These are phyloP conservation scores for Daldinia sp. DNA, from an alignment of 2,329 filamentous ascomycete species.

Conservation along the genomic window DNA sequence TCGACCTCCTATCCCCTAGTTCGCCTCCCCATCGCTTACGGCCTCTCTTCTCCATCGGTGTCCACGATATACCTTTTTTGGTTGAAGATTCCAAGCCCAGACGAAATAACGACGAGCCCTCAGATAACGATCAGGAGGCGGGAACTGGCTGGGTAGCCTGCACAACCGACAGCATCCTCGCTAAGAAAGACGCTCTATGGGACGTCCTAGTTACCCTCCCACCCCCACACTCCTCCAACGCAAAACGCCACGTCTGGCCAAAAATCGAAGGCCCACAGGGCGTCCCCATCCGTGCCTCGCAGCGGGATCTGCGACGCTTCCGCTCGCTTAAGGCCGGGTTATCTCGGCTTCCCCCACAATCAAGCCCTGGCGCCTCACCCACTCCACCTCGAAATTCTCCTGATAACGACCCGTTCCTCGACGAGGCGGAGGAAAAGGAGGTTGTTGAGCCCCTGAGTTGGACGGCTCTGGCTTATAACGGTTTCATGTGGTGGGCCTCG, in stretches of 20 bases:
- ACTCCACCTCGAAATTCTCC: constrained; percentile 30
- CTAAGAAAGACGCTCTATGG: constrained; percentile 85
- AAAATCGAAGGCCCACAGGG: constrained; percentile 73
- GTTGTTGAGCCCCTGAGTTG: constrained; percentile 71
- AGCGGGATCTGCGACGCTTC: constrained; percentile 87
- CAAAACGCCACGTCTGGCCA: constrained; percentile 74
- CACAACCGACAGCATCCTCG: constrained; percentile 92
- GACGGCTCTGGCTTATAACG: constrained; percentile 79
- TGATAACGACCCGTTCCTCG: constrained; percentile 33
- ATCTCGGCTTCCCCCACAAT: constrained; percentile 52
- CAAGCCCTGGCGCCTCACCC: constrained; percentile 34
- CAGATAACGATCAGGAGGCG: constrained; percentile 54
- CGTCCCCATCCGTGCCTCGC: constrained; percentile 79
- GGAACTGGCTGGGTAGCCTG: constrained; percentile 87
- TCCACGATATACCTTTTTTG: constrained; percentile 88
- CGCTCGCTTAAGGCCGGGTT: constrained; percentile 72
- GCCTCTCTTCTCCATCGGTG: constrained; percentile 90
- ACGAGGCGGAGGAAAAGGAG: constrained; percentile 48
- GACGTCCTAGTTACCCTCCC: constrained; percentile 90
- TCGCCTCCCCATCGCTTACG: constrained; percentile 72
- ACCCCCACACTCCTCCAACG: constrained; percentile 64
- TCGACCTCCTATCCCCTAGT: constrained; percentile 71
- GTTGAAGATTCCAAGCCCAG: constrained; percentile 64
- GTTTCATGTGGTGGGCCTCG: constrained; percentile 91
- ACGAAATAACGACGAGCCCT: constrained; percentile 48